phyloP scores from a whole-genome alignment of 768 basidiomycete genomes.

The Candolleomyces efflorescens region DNA sequence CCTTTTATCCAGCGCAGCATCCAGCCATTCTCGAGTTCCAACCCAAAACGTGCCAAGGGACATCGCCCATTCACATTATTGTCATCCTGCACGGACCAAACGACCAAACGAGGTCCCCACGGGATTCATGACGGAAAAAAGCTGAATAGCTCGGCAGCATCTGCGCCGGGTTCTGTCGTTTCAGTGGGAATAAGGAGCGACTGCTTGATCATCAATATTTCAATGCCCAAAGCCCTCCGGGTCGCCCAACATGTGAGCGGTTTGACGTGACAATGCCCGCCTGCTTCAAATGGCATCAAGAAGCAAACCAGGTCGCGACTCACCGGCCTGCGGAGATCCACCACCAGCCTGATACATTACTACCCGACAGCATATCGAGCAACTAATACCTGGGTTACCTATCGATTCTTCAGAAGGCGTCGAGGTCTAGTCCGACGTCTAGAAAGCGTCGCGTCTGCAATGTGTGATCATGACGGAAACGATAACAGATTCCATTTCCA shows the following conservation, averaged over 20 bases:
- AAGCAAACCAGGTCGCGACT: neutral
- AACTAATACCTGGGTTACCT: no score
- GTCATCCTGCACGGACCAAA: no score
- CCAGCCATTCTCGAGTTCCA: neutral
- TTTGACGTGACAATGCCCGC: neutral
- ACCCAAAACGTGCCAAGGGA: no score
- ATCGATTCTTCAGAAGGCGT: neutral
- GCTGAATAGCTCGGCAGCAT: neutral
- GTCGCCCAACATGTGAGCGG: neutral
- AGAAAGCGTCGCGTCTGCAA: neutral
- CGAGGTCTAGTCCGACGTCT: neutral
- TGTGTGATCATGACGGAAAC: neutral
- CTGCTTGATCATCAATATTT: neutral
- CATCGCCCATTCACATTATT: no score
- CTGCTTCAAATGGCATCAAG: neutral
- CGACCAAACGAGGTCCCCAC: no score
- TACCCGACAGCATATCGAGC: neutral
- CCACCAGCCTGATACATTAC: neutral
- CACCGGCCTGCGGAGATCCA: neutral
- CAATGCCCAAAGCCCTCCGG: neutral
- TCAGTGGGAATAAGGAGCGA: neutral
- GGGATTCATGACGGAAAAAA: no score
- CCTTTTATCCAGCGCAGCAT: no score
- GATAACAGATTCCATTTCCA: neutral
- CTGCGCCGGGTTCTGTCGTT: neutral